Percentiles rank a stretch among this genome's conserved stretches.
Conservation (phyloP, 257 asterid species). For the Buddleja alternifolia region DNA sequence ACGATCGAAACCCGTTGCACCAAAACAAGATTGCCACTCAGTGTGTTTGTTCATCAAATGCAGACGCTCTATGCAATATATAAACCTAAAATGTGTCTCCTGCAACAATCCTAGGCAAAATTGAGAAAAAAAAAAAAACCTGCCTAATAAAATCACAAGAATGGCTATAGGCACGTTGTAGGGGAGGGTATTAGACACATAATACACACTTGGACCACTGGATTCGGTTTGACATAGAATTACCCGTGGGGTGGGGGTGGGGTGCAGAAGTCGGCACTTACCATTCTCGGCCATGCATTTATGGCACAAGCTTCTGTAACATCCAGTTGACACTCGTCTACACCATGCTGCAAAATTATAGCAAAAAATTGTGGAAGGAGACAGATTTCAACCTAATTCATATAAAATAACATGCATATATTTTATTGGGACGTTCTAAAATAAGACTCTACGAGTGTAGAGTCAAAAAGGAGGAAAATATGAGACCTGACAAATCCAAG, state of each 20-base stretch:
- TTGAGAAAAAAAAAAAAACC: neutral
- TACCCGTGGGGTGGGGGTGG: no score
- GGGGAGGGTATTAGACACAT: no score
- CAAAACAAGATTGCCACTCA: slow-evolving; percentile 75
- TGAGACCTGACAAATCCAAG: slow-evolving; percentile 84
- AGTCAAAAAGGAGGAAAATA: neutral
- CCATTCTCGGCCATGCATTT: slow-evolving; percentile 70
- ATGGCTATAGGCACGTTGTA: neutral
- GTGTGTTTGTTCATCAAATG: slow-evolving; percentile 59
- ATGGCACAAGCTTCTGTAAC: slow-evolving; percentile 86
- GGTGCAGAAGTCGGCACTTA: slow-evolving; percentile 24
- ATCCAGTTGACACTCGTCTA: slow-evolving; percentile 74
- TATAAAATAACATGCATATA: no score
- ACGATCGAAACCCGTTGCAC: slow-evolving; percentile 46
- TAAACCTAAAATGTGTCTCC: slow-evolving; percentile 70
- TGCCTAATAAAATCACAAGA: neutral
- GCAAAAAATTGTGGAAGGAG: neutral
- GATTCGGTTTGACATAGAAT: no score
- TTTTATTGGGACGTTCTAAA: no score
- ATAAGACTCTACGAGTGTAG: neutral
- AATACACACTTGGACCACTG: no score
- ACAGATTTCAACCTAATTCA: neutral
- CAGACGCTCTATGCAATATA: slow-evolving; percentile 69
- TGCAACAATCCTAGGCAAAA: slow-evolving; percentile 26
- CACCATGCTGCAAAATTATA: slow-evolving; percentile 70